Evolutionary conservation across 2,329 filamentous ascomycete species (phyloP).

Genomic region (Xylariomycetidae sp.): DNA sequence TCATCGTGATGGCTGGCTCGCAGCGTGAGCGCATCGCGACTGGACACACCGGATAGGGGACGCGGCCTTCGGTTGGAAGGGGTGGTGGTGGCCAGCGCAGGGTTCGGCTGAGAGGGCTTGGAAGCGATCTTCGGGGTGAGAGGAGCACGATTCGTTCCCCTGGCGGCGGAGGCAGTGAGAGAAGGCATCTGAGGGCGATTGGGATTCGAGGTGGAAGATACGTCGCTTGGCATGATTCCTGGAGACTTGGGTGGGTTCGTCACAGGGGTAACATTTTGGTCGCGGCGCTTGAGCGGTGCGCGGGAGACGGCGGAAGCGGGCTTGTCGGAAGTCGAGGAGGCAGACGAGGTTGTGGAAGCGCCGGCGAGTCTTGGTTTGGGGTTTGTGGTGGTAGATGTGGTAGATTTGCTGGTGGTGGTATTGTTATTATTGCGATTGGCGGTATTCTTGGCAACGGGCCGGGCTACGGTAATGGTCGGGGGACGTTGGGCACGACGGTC

Average conservation of each 20-base stretch:
- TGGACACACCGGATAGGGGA: conserved; percentile 18
- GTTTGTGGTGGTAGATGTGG: background rate
- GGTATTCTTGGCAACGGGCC: background rate
- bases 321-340: background rate
- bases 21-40: conserved; percentile 21
- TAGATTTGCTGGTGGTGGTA: background rate
- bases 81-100: conserved; percentile 32
- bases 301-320: background rate
- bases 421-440: background rate
- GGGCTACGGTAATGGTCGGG: background rate
- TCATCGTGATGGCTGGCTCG: conserved; percentile 37
- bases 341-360: background rate
- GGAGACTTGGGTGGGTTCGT: conserved; percentile 21
- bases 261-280: conserved; percentile 33
- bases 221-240: conserved; percentile 33
- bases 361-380: background rate
- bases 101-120: conserved; percentile 19
- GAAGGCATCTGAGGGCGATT: conserved; percentile 61
- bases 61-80: conserved; percentile 30
- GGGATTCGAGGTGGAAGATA: conserved; percentile 44
- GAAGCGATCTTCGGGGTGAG: conserved; percentile 51
- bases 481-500: background rate
- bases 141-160: conserved; percentile 43
- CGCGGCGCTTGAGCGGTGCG: conserved; percentile 5
- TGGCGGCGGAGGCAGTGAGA: conserved; percentile 55